Percentiles rank a stretch among this genome's conserved stretches.
Conservation (phyloP, 2,329 filamentous ascomycete genomes). For the Rosellinia necatrix region DNA sequence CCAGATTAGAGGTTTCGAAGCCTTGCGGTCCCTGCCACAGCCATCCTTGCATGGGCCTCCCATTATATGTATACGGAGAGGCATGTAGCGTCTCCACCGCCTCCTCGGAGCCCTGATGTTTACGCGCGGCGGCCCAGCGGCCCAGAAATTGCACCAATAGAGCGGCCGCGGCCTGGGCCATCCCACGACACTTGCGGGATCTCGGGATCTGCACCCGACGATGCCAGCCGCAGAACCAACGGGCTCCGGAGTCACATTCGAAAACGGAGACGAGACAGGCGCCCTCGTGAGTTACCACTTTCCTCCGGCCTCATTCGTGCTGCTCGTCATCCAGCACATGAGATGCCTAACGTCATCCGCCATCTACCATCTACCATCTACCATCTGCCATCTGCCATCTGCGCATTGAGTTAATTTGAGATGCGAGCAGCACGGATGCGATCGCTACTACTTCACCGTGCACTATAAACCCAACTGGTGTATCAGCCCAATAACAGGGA, state of each 20-base stretch:
- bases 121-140: conserved; percentile 6
- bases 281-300: not conserved
- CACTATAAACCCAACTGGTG: too few species aligned
- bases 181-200: conserved; percentile 22
- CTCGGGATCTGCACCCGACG: conserved; percentile 25
- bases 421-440: too few species aligned
- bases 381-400: too few species aligned
- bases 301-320: not conserved
- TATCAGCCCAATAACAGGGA: too few species aligned
- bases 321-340: not conserved
- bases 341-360: too few species aligned
- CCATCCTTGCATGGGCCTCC: conserved; percentile 3
- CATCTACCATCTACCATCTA: not conserved
- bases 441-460: too few species aligned
- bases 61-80: too few species aligned
- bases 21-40: not conserved
- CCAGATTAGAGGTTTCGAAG: conserved; percentile 25
- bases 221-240: too few species aligned
- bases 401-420: too few species aligned
- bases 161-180: not conserved
- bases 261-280: not conserved
- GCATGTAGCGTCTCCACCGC: conserved; percentile 22
- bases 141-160: conserved; percentile 28
- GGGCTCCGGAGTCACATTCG: conserved; percentile 1
- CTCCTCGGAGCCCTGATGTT: not conserved